A percentile compares a stretch with the other conserved stretches of the same genome.
Evolutionary conservation across 495 filamentous ascomycete genomes (phyloP).

Genomic region (Trichoderma reesei): DNA sequence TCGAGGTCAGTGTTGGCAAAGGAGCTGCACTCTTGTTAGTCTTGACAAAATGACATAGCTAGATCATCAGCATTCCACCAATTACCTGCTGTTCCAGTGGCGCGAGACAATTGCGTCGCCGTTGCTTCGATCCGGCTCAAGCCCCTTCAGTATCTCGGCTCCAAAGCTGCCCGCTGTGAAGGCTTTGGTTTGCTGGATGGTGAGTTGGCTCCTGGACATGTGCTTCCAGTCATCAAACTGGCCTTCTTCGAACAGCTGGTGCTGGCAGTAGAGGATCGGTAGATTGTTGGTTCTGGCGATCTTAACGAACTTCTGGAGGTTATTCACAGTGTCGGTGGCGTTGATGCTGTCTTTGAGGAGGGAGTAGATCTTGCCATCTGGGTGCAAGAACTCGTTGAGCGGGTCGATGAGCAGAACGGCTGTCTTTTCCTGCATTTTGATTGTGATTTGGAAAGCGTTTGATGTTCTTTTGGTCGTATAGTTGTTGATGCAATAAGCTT

Average conservation of each 20-base stretch:
- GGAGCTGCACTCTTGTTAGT: slow-evolving; percentile 12
- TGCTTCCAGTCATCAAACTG: slow-evolving; percentile 18
- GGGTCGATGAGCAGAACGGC: neutral
- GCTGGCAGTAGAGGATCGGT: slow-evolving; percentile 23
- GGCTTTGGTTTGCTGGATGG: slow-evolving; percentile 11
- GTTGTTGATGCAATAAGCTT: neutral
- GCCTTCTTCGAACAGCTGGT: slow-evolving; percentile 18
- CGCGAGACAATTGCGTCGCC: slow-evolving; percentile 22
- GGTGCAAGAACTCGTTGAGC: neutral
- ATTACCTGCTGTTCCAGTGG: slow-evolving; percentile 20
- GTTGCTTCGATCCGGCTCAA: slow-evolving; percentile 19
- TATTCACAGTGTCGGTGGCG: slow-evolving; percentile 16
- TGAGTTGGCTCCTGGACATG: slow-evolving; percentile 14
- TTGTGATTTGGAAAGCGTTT: neutral
- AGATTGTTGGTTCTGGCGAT: slow-evolving; percentile 16
- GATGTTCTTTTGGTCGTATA: neutral
- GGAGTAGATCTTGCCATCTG: slow-evolving; percentile 17
- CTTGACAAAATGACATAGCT: neutral
- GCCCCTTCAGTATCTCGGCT: slow-evolving; percentile 19
- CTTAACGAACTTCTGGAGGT: slow-evolving; percentile 17
- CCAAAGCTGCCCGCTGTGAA: slow-evolving; percentile 23
- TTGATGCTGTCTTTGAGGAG: slow-evolving; percentile 14
- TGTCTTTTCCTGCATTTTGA: neutral
- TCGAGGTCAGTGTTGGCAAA: slow-evolving; percentile 22
- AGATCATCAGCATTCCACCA: neutral